These are phyloP conservation scores for Schoenoplectus tabernaemontani DNA, from an alignment of 202 grass and related monocot genomes.

Conservation along the genomic window DNA sequence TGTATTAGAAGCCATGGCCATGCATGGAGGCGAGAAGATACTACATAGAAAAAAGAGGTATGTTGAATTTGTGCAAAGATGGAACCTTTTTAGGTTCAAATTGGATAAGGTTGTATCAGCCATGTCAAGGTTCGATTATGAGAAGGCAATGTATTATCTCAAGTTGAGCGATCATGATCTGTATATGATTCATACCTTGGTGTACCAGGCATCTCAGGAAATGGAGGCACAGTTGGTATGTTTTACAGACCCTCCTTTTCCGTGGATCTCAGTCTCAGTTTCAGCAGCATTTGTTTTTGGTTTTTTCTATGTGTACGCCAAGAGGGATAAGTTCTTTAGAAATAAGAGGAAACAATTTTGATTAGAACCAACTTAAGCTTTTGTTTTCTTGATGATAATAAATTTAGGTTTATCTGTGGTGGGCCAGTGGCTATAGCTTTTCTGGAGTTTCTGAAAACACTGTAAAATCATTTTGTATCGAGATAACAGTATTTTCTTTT, in stretches of 20 bases:
- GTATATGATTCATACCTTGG: constrained; percentile 65
- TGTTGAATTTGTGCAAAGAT: constrained; percentile 87
- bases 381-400: constrained; percentile 6
- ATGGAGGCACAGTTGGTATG: constrained; percentile 75
- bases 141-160: constrained; percentile 84
- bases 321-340: constrained; percentile 76
- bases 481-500: neutral
- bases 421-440: constrained; percentile 10
- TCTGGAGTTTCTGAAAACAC: neutral
- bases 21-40: constrained; percentile 73
- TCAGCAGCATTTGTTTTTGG: constrained; percentile 67
- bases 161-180: constrained; percentile 85
- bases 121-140: constrained; percentile 76
- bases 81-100: constrained; percentile 82
- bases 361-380: constrained; percentile 8
- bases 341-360: constrained; percentile 95
- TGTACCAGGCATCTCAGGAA: constrained; percentile 79
- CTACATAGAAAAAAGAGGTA: constrained; percentile 71
- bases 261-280: constrained; percentile 65
- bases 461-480: constrained; percentile 24
- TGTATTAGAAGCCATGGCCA: constrained; percentile 60
- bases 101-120: constrained; percentile 83
- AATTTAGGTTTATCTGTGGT: constrained; percentile 9
- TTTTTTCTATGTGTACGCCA: constrained; percentile 70
- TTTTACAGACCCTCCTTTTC: constrained; percentile 90